Base-by-base conservation (phyloP, 2,329 filamentous ascomycete species). In the Microcyclospora tardicrescens region DNA sequence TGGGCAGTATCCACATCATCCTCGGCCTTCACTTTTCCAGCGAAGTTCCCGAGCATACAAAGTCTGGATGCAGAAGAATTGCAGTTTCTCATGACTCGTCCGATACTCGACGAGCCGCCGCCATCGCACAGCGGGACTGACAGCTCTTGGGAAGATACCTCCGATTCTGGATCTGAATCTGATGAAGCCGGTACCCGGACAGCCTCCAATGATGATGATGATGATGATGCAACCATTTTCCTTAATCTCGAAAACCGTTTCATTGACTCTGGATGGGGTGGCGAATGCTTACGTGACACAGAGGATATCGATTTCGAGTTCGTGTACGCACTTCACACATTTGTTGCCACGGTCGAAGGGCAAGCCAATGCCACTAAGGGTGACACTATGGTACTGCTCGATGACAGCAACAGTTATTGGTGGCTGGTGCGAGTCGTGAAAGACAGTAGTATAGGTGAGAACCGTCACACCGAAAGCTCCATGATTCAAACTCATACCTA, bases 231-330 rank as follows among this genome's bases (percentile, higher is more conserved):
- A 60, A 69, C 74, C 55, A 61, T 69, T 69, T 68, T 62, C 56
- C 63, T 70, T 60, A 63, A 65, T 62, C 59, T 69, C 59, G 69
- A 82, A 56, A 58, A 71, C 43, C 69, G 70, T 63, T 81, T 75
- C 61, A 62, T 81, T 69, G 77, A 83, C 60, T 77, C 74, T 51
- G 79, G 77, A 43, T 87, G 79, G 79, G 77, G 72, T 61, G 73
- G 73, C 65, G 75, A 83, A 68, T 81, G 79, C 85, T 94, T 86
- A 94, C 82, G 76, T 72, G 72, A 80, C 63, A 62, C 70, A 96
- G 91, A 98, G 75, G 91, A 98, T 57, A 98, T 98, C 64, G 91
- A 98, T 71, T 96, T 98, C 68, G 89, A 96, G 61, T 96, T 96
- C 65, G 91, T 98, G 44, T 98, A 98, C 66, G 91, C 91, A 19